Base-by-base conservation (phyloP, 768 basidiomycete species). In the Inosperma sp. region DNA sequence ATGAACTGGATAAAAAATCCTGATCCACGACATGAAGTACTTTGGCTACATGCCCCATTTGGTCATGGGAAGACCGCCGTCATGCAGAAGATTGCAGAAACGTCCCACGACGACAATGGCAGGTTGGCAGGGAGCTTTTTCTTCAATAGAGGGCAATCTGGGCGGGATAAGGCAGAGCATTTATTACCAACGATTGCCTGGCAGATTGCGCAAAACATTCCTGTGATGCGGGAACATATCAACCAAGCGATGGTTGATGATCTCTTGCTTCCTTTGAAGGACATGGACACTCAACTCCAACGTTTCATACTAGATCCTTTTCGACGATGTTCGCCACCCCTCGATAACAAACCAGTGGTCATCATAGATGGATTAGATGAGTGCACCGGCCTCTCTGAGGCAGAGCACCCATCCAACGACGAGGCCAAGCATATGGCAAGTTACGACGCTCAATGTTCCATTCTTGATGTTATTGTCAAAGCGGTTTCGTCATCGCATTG, bases 31-130 rank as follows among this genome's bases (percentile, higher is more conserved):
- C 21, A 29, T 21, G 35, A 48, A 21, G 17, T 61, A 3, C 37
- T 61, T 22, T 63, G 62, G 62, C 39, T 63, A 6, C 37, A 54
- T 31, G 63, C 61, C 4, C 35, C 55, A 3, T 52, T 56, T 40
- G 61, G 61, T n/a, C 51, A 48, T n/a, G 59, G 63, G 4, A 60
- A 60, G 43, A 57, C 60, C 2, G 52, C 61, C 2, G 54, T 65
- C 12, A 33, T 52, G n/a, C 53, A 58, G 39, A 55, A 50, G 1
- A 26, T 55, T 13, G 53, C 47, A 7, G 53, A 55, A 39, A 9
- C 6, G 4, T n/a, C n/a, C n/a, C 41, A 36, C 10, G 25, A 35
- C 12, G 27, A 22, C 7, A 7, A 25, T 17, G 19, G 29, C 13
- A 25, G 34, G 6, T 36, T 58, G 7, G 53, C 34, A 8, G 44